Evolutionary conservation across 495 filamentous ascomycete species (phyloP), one percentile per base, ranked within the genome.

Genomic region (Cladorrhinum samala): DNA sequence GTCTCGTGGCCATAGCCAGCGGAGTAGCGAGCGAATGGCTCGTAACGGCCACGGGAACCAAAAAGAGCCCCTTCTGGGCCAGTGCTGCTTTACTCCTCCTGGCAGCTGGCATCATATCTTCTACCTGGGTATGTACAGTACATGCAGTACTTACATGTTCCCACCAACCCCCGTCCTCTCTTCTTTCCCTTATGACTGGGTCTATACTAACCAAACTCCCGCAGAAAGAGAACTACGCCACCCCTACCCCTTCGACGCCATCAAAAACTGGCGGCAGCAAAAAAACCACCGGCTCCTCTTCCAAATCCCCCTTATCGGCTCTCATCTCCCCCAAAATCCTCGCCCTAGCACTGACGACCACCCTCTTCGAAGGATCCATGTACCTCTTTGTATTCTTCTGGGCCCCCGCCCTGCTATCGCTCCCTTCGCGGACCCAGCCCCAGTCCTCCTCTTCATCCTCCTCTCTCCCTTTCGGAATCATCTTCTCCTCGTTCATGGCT

Each of bases 371-470:
- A 54, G 76, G 77, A 7, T 78, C 77, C 2, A 80, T 82, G 76
- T 82, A 80, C 59, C 71, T 82, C 14, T 82, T 78, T 50, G 75
- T 82, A 30, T 81, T 82, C 67, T 77, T 80, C 61, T 79, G 77
- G 74, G 66, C 74, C 9, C 77, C 79, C 2, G 68, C 72, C 11
- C 67, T 82, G 6, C 69, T 71, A 25, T 65, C 72, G 1, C 67
- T 69, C 20, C 65, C 68, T 46, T 46, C 60, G 6, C 24, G 50
- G 30, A 61, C 67, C 23, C 73, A 80, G 0, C 78, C 80, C 6
- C 27, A 33, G 11, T 11, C 27, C 27, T 33, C 27, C 11, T 33
- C 11, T 33, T 11, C 27, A 6, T 11, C 27, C 27, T 33, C 27
- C 27, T 33, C 27, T 33, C 11, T 11, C 27, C 27, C 11, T 33